phyloP scores from a whole-genome alignment of 2,329 filamentous ascomycete species.

The Aspergillus sp. region DNA sequence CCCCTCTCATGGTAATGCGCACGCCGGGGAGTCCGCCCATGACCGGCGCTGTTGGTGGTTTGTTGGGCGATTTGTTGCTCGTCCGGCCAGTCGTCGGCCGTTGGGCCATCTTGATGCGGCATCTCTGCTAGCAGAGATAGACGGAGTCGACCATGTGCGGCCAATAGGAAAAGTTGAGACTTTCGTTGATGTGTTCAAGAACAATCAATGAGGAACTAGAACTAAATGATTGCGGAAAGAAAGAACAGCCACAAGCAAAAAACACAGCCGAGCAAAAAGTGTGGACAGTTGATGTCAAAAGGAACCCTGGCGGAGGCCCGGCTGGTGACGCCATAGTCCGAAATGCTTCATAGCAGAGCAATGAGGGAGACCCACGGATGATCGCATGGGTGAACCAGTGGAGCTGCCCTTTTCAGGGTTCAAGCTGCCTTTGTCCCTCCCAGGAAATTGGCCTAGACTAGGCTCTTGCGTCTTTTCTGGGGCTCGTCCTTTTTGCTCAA shows the following conservation, averaged over 20 bases:
- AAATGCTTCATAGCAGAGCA: background rate
- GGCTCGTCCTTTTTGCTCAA: too few relatives aligned
- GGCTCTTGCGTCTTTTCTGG: background rate
- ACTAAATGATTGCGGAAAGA: too few relatives aligned
- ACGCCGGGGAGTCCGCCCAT: background rate
- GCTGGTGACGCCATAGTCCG: background rate
- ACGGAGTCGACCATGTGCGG: background rate
- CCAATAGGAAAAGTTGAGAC: background rate
- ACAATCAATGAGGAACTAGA: too few relatives aligned
- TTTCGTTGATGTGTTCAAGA: background rate
- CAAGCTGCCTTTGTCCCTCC: background rate
- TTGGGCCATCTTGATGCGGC: conserved; percentile 2
- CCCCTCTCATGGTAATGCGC: conserved; percentile 9
- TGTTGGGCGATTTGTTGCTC: background rate
- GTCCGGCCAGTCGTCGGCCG: conserved; percentile 16
- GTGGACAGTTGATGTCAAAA: background rate
- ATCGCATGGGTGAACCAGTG: background rate
- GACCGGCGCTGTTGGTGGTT: background rate
- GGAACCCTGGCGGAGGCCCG: background rate
- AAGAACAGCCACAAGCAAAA: background rate
- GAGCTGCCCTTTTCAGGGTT: background rate
- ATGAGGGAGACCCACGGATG: background rate
- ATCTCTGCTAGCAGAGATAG: background rate
- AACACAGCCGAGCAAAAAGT: too few relatives aligned
- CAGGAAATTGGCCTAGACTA: background rate